These are phyloP conservation scores for Symmetrospora coprosmae DNA, from an alignment of 768 basidiomycete genomes.

Conservation along the genomic window DNA sequence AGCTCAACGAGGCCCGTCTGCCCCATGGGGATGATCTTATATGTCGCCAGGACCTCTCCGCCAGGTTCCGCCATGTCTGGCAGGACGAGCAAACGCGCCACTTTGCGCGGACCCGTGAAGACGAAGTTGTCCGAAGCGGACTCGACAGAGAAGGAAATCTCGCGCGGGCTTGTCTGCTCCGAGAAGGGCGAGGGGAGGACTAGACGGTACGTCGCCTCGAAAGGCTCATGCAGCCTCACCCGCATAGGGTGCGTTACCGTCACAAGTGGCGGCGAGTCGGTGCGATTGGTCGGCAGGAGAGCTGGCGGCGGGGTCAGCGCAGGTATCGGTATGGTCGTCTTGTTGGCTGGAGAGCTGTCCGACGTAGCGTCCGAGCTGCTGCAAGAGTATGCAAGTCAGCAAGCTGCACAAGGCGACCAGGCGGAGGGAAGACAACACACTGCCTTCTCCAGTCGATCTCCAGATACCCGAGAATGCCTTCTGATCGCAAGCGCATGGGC, in stretches of 20 bases:
- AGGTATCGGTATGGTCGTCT: slow-evolving; percentile 36
- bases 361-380: not conserved
- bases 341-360: not conserved
- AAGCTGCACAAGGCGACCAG: slow-evolving; percentile 44
- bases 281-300: slow-evolving; percentile 24
- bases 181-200: slow-evolving; percentile 51
- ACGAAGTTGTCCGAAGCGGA: slow-evolving; percentile 57
- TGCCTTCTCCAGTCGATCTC: not conserved
- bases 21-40: not conserved
- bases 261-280: slow-evolving; percentile 41
- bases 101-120: slow-evolving; percentile 57
- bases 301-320: slow-evolving; percentile 53
- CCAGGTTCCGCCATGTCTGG: slow-evolving; percentile 42
- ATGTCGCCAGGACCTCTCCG: not conserved
- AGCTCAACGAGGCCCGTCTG: slow-evolving; percentile 20
- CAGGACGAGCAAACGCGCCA: slow-evolving; percentile 55
- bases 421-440: not conserved
- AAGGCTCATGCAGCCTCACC: slow-evolving; percentile 41
- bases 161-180: slow-evolving; percentile 40
- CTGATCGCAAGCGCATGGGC: slow-evolving; percentile 44
- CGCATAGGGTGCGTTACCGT: slow-evolving; percentile 53
- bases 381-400: slow-evolving; percentile 44
- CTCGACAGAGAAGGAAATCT: slow-evolving; percentile 59
- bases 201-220: slow-evolving; percentile 39
- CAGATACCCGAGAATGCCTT: slow-evolving; percentile 37